phyloP scores from a whole-genome alignment of 305 asterid species.

The Vinca major region DNA sequence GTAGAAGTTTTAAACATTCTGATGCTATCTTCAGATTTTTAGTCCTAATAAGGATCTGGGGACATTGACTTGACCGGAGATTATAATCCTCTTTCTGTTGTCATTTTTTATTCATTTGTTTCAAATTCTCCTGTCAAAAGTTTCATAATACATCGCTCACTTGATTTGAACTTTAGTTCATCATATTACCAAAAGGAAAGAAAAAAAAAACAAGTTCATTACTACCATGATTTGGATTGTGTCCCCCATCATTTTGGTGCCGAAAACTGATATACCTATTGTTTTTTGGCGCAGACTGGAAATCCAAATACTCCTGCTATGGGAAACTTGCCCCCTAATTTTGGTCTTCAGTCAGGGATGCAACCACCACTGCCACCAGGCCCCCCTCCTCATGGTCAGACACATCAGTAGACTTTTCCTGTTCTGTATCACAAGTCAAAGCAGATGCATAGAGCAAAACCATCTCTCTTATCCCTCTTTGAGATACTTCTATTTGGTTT shows the following conservation, averaged over 20 bases:
- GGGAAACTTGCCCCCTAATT: slow-evolving; percentile 47
- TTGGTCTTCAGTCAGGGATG: slow-evolving; percentile 56
- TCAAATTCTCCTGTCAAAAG: background rate
- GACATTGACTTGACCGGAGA: background rate
- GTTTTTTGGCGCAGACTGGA: slow-evolving; percentile 51
- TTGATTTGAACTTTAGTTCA: background rate
- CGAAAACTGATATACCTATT: background rate
- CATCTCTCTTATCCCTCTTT: background rate
- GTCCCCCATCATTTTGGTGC: background rate
- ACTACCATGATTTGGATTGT: background rate
- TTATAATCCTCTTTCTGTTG: background rate
- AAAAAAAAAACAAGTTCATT: too few relatives aligned
- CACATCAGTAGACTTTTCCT: slow-evolving; percentile 43
- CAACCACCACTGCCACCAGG: slow-evolving; percentile 96
- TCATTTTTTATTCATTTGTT: background rate
- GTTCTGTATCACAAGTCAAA: slow-evolving; percentile 5
- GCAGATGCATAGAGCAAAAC: background rate
- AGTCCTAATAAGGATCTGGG: background rate
- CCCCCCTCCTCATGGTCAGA: slow-evolving; percentile 85
- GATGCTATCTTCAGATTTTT: background rate
- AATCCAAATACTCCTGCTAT: slow-evolving; percentile 57
- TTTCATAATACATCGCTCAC: background rate
- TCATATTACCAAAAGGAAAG: background rate
- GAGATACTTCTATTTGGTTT: background rate
- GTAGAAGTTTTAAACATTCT: too few relatives aligned